phyloP scores from a whole-genome alignment of 75 land plant genomes.

The Sequoia sempervirens region DNA sequence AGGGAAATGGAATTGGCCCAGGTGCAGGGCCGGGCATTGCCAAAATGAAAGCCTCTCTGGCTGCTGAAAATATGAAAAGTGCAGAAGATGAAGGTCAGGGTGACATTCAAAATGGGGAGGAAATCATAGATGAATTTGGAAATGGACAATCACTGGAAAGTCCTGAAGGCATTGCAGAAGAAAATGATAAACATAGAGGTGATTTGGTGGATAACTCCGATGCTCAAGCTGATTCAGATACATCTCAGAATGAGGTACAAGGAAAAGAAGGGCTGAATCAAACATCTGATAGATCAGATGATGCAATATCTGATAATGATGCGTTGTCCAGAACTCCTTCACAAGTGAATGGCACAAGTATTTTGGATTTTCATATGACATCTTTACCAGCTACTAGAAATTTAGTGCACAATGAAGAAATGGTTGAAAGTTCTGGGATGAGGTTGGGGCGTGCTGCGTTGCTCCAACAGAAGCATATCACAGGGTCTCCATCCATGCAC shows the following conservation, averaged over 20 bases:
- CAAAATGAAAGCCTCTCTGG: slow-evolving; percentile 28
- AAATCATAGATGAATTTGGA: slow-evolving; percentile 2
- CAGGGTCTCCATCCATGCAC: slow-evolving; percentile 8
- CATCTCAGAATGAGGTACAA: background rate
- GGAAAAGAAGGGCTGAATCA: slow-evolving; percentile 17
- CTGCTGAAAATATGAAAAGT: slow-evolving; percentile 8
- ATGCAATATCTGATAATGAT: slow-evolving; percentile 44
- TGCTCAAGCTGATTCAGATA: slow-evolving; percentile 2
- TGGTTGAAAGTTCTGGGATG: background rate
- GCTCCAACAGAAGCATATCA: slow-evolving; percentile 17
- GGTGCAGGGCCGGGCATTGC: slow-evolving; percentile 48
- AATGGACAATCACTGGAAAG: background rate
- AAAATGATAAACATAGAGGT: background rate
- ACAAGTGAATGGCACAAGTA: slow-evolving; percentile 14
- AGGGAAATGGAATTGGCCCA: slow-evolving; percentile 70
- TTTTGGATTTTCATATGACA: background rate
- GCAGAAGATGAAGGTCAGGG: slow-evolving; percentile 7
- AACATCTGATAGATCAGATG: slow-evolving; percentile 28
- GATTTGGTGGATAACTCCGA: background rate
- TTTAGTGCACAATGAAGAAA: background rate
- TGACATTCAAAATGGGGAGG: background rate
- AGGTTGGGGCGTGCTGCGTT: slow-evolving; percentile 2
- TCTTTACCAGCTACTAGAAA: slow-evolving; percentile 8
- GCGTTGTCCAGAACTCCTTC: slow-evolving; percentile 27
- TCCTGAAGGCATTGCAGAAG: background rate